Conservation (phyloP, 139 green algal species). For the Diplosphaera chodatii region DNA sequence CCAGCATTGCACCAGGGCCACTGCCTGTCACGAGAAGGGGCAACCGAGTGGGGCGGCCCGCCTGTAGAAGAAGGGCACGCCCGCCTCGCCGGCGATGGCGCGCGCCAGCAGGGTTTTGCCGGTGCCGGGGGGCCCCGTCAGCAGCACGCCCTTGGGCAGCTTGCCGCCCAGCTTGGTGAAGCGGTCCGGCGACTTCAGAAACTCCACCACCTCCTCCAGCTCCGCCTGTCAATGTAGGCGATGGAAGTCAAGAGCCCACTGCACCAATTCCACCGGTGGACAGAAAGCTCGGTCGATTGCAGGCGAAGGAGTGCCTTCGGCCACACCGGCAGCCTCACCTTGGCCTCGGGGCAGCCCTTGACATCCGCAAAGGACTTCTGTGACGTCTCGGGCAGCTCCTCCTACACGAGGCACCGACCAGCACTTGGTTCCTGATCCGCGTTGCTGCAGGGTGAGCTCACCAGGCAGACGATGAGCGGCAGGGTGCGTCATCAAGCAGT, state of each 20-base stretch:
- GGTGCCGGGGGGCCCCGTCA: slow-evolving; percentile 82
- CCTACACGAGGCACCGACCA: slow-evolving; percentile 16
- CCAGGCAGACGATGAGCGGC: no score
- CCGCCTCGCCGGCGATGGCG: slow-evolving; percentile 79
- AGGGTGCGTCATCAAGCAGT: no score
- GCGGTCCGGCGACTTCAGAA: slow-evolving; percentile 74
- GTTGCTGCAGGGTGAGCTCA: no score
- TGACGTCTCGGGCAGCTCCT: slow-evolving; percentile 56
- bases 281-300: no score
- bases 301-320: no score
- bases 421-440: no score
- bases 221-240: slow-evolving; percentile 53
- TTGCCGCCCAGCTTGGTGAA: slow-evolving; percentile 88
- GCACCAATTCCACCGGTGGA: no score
- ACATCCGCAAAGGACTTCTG: slow-evolving; percentile 57
- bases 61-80: slow-evolving; percentile 94
- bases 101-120: slow-evolving; percentile 83
- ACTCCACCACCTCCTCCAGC: slow-evolving; percentile 92
- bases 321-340: no score
- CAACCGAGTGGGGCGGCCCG: no score
- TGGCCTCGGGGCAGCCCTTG: slow-evolving; percentile 89
- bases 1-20: no score
- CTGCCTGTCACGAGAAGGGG: no score
- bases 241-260: no score
- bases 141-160: slow-evolving; percentile 82